phyloP scores from a whole-genome alignment of 345 rosid species.

The Hypericum perforatum region DNA sequence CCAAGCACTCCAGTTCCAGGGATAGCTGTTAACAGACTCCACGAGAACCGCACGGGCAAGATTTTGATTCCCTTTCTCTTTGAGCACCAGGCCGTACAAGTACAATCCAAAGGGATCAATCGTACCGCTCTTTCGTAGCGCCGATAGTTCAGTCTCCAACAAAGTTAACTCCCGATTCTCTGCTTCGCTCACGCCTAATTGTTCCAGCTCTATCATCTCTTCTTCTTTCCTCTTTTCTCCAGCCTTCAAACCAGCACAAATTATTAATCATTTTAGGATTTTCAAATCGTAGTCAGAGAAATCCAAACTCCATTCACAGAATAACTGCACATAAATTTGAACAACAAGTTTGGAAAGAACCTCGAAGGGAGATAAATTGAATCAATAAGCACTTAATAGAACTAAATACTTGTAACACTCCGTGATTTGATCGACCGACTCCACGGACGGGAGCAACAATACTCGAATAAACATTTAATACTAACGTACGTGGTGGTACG shows the following conservation, averaged over 20 bases:
- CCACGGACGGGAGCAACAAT: too few species aligned
- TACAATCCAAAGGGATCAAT: slow-evolving; percentile 83
- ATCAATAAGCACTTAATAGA: too few species aligned
- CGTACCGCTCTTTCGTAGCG: slow-evolving; percentile 52
- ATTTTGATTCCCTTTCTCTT: slow-evolving; percentile 73
- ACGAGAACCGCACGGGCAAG: slow-evolving; percentile 64
- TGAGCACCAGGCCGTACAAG: slow-evolving; percentile 80
- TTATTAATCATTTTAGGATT: too few species aligned
- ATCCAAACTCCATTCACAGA: too few species aligned
- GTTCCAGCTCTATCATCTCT: slow-evolving; percentile 85
- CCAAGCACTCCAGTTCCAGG: slow-evolving; percentile 99
- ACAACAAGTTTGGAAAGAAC: too few species aligned
- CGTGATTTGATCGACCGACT: too few species aligned
- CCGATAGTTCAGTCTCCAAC: slow-evolving; percentile 73
- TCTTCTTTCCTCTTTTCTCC: slow-evolving; percentile 97
- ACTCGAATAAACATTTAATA: too few species aligned
- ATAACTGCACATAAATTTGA: too few species aligned
- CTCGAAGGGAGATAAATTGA: too few species aligned
- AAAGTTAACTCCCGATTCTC: slow-evolving; percentile 66
- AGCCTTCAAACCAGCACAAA: slow-evolving; percentile 35
- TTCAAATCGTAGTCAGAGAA: too few species aligned
- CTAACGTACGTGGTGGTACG: too few species aligned
- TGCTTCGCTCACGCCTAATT: slow-evolving; percentile 68
- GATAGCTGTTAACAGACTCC: slow-evolving; percentile 88
- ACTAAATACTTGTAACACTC: too few species aligned